Evolutionary conservation across 768 basidiomycete genomes (phyloP), one percentile per base, ranked within the genome.

Genomic region (Mrakia gelida): DNA sequence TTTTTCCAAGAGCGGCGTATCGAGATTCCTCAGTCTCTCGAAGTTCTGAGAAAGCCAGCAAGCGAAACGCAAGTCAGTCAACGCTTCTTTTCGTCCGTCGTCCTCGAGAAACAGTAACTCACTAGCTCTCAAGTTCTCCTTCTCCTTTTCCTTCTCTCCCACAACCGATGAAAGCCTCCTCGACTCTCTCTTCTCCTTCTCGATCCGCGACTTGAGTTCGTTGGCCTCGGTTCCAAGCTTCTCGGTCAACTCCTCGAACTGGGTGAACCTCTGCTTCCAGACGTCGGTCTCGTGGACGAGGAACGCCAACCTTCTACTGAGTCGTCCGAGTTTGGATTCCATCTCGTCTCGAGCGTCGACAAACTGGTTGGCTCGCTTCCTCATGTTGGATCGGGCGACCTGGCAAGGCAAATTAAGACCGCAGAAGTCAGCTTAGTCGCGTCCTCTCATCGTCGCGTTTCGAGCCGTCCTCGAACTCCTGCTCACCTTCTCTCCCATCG

Each of bases 181-280:
- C 41, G 93, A 92, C 86, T 96, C 94, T 78, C 90, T 87, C 83
- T 94, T 92, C 85, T 96, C 94, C 85, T 91, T 92, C 84, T 92
- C 93, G 83, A 96, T 94, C 86, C 93, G 95, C 41, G 89, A 84
- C 80, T 93, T 88, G 80, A 97, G 86, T 77, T 96, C 93, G n/a
- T 21, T 75, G 38, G 94, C 94, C 84, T 97, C 95, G 26, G 87
- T 88, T 81, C 92, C 93, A 43, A 97, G 88, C 82, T 92, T 91
- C 86, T 95, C 94, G 11, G 95, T 94, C 82, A 95, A 95, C 84
- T 91, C 91, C 84, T 97, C 95, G 81, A 97, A 96, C 21, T 92
- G 91, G 72, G 95, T 92, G 81, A 96, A 96, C 83, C 95, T 95
- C 85, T 94, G 92, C 78, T 93, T 87, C 94, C 94, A 96, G 68